Percentiles rank a stretch among this genome's conserved stretches.
Conservation (phyloP, 192 early-diverging fungal genomes). For the Rhizophagus clarus region DNA sequence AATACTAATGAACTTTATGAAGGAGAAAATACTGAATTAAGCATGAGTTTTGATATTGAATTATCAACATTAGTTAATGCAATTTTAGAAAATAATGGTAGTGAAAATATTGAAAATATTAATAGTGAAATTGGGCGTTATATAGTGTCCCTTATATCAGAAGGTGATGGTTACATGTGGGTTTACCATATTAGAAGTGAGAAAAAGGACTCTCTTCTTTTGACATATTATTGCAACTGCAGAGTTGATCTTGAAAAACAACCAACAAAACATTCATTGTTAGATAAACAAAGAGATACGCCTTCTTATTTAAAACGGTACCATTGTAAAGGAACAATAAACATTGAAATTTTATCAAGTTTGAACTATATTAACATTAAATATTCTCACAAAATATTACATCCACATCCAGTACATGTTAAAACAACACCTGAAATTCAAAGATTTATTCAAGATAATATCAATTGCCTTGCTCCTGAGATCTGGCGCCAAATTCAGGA, state of each 20-base stretch:
- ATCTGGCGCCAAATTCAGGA: background rate
- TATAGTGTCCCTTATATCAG: background rate
- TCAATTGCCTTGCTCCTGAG: background rate
- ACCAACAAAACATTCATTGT: background rate
- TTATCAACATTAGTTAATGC: background rate
- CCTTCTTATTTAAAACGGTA: background rate
- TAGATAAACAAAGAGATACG: background rate
- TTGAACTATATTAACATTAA: background rate
- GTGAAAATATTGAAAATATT: background rate
- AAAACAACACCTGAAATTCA: too few species aligned
- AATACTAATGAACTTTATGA: background rate
- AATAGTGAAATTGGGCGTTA: background rate
- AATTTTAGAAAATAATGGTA: background rate
- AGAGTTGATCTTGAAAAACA: background rate
- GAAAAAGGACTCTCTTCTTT: background rate
- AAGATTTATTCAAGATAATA: background rate
- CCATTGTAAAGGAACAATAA: background rate
- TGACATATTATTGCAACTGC: background rate
- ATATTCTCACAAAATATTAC: background rate
- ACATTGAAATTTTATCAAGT: background rate
- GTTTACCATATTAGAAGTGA: background rate
- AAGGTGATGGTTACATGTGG: slow-evolving; percentile 36
- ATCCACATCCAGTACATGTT: background rate
- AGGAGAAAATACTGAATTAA: background rate
- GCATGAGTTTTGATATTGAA: background rate